Percentiles rank a stretch among this genome's conserved stretches.
Evolutionary conservation across 495 filamentous ascomycete genomes (phyloP).

Genomic region (Penicillium samsonianum): DNA sequence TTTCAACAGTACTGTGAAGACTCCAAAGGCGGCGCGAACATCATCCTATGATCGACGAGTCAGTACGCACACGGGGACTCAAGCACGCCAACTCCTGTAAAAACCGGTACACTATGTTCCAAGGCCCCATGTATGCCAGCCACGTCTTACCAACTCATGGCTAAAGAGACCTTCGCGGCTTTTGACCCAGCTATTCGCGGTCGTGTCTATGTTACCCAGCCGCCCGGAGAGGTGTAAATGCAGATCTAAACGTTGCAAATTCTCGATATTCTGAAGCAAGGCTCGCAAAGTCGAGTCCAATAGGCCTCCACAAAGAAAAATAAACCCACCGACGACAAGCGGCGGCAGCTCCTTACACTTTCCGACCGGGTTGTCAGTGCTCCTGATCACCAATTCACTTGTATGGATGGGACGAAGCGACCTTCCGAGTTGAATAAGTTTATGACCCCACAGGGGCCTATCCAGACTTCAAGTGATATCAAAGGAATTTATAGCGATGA

Average conservation of each 20-base stretch:
- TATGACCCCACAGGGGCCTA: too few species aligned
- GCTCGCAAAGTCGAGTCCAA: background rate
- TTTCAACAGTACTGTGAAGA: background rate
- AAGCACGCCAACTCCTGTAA: background rate
- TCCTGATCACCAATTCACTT: too few species aligned
- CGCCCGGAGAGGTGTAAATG: background rate
- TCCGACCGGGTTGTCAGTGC: too few species aligned
- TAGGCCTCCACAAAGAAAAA: background rate
- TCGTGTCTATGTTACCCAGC: background rate
- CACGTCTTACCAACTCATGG: background rate
- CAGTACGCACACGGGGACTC: background rate
- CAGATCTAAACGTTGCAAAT: background rate
- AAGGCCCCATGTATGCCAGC: background rate
- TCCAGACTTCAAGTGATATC: too few species aligned
- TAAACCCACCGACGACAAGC: background rate
- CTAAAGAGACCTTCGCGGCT: background rate
- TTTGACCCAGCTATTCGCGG: background rate
- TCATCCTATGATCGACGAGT: background rate
- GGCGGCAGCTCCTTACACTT: background rate
- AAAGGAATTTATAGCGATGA: too few species aligned
- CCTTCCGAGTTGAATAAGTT: too few species aligned
- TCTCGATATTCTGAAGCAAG: background rate
- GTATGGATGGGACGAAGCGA: too few species aligned
- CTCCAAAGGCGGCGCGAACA: background rate
- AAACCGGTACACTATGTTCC: background rate